These are phyloP conservation scores for Rhypophila decipiens DNA, from an alignment of 495 filamentous ascomycete species.

Conservation along the genomic window DNA sequence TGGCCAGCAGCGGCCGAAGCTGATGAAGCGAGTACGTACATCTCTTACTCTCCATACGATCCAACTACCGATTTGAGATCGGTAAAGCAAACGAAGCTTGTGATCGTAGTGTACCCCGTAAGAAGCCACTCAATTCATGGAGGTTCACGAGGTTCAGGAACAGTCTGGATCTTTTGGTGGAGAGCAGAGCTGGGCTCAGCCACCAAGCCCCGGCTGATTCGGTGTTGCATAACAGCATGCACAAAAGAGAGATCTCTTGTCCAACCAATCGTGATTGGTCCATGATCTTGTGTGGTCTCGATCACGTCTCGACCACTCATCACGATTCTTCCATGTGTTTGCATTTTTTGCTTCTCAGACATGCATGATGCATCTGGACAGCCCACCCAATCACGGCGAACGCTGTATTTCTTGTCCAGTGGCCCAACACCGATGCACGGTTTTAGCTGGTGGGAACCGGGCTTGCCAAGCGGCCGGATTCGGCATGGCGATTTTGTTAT, in stretches of 20 bases:
- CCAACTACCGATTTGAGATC: too few relatives aligned
- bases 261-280: conserved; percentile 2
- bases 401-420: too few relatives aligned
- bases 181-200: conserved; percentile 4
- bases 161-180: not conserved
- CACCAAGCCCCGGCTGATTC: not conserved
- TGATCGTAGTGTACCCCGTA: not conserved
- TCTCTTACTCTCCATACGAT: not conserved
- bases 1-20: too few relatives aligned
- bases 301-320: too few relatives aligned
- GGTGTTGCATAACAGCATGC: not conserved
- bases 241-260: not conserved
- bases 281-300: not conserved
- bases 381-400: conserved; percentile 15
- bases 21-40: not conserved
- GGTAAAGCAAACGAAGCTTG: too few relatives aligned
- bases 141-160: not conserved
- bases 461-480: conserved; percentile 9
- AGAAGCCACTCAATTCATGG: not conserved
- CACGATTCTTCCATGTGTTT: not conserved
- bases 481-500: conserved; percentile 7
- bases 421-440: too few relatives aligned
- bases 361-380: too few relatives aligned
- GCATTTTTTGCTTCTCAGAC: conserved; percentile 8
- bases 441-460: not conserved